phyloP scores from a whole-genome alignment of 306 rosid genomes.

The Cicer bijugum region DNA sequence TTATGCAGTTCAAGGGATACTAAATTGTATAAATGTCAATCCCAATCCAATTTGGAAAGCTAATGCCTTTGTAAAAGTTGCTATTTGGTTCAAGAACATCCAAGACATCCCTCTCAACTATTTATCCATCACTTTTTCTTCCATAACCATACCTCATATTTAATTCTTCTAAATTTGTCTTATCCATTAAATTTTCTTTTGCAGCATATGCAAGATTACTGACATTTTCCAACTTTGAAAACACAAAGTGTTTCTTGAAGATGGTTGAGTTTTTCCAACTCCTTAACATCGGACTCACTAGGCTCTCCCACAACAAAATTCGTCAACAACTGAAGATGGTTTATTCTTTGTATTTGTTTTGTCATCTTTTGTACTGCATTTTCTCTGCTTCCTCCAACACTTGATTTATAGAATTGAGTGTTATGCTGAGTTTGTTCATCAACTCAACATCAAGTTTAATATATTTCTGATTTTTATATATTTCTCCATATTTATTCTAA shows the following conservation, averaged over 20 bases:
- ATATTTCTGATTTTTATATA: too few species aligned
- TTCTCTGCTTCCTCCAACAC: background rate
- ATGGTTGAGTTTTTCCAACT: conserved; percentile 5
- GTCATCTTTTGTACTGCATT: background rate
- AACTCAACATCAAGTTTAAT: background rate
- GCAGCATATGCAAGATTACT: background rate
- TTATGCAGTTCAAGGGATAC: background rate
- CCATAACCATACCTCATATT: background rate
- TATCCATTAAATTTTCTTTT: conserved; percentile 15
- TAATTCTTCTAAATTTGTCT: background rate
- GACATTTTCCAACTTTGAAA: background rate
- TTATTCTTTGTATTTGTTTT: background rate
- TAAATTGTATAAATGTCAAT: background rate
- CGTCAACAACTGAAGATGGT: background rate
- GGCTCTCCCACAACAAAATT: background rate
- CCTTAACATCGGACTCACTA: background rate
- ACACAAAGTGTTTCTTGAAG: background rate
- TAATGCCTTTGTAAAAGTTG: conserved; percentile 24
- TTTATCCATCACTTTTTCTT: background rate
- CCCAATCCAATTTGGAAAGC: conserved; percentile 36
- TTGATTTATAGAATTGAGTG: background rate
- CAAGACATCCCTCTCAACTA: background rate
- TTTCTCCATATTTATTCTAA: too few species aligned
- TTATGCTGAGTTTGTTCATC: background rate
- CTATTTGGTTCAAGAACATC: conserved; percentile 10